Evolutionary conservation across 305 asterid genomes (phyloP).

Genomic region (Nicotiana rustica): DNA sequence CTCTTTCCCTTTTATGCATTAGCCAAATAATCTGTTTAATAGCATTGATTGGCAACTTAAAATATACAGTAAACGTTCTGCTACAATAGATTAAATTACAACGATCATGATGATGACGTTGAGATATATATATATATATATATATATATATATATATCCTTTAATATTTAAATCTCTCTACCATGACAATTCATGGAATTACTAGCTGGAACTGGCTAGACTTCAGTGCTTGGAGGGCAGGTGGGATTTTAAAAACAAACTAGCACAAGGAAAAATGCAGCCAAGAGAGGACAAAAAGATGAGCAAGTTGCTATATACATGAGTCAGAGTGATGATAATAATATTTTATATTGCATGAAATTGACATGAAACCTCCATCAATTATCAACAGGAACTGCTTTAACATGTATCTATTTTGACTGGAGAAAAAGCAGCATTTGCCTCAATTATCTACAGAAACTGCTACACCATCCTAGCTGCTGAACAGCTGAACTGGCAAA

Average conservation of each 20-base stretch:
- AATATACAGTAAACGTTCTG: background rate
- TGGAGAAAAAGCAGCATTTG: background rate
- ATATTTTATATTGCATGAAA: background rate
- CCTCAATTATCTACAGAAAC: background rate
- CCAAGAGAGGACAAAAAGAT: background rate
- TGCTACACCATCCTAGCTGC: background rate
- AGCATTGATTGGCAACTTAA: background rate
- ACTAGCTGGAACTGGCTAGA: background rate
- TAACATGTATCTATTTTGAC: background rate
- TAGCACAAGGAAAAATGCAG: background rate
- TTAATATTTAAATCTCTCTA: background rate
- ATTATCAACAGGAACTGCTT: background rate
- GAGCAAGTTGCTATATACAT: background rate
- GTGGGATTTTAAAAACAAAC: background rate
- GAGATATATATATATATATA: no score
- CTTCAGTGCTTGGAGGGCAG: background rate
- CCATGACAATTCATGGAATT: background rate
- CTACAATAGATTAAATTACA: background rate
- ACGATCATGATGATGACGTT: background rate
- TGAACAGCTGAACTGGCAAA: background rate
- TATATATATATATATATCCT: no score
- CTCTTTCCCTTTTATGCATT: background rate
- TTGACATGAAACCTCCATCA: background rate
- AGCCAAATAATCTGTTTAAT: background rate
- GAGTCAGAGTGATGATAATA: background rate